Evolutionary conservation across 1,284 basidiomycete genomes (phyloP), one percentile per base, ranked within the genome.

Genomic region (Heterobasidion occidentale): DNA sequence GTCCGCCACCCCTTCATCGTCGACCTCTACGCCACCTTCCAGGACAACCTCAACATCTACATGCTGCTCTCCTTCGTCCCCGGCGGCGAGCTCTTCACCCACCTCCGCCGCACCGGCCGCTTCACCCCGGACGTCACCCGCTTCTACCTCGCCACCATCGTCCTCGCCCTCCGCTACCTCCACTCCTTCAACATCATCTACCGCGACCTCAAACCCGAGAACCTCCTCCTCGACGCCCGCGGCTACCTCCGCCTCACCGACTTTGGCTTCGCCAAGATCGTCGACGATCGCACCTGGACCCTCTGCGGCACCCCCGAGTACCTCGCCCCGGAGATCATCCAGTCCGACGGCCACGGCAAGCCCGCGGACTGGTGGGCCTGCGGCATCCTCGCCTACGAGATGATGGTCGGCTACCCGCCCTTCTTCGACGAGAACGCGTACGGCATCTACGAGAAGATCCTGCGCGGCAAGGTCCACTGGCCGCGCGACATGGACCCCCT

Each of bases 291-390:
- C 72, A 99, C 97, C 1, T 99, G 96, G 96, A 99, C 97, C 7
- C 79, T 99, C 19, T 99, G 97, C 71, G 97, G 94, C 44, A 98
- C 94, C 5, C 97, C 97, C 12, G 97, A 99, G 72, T 99, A 99
- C 65, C 80, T 96, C 46, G 93, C 93, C 0, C 93, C 93, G 17
- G 93, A 96, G 71, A 94, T 96, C 56, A 97, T 99, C 48, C 93
- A 95, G 70, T 94, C 91, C 14, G 94, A 96, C 63, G 96, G 96
- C 11, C 97, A 99, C 76, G 96, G 96, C 62, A 98, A 98, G 74
- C 92, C 92, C 42, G 96, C 97, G 3, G 96, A 99, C 69, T 99
- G 96, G 96, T 99, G 97, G 87, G 94, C 97, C 2, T 90, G 96
- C 60, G 96, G 96, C 34, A 93, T 99, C 15, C 74, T 99, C 62